phyloP scores from a whole-genome alignment of 2,329 filamentous ascomycete species.

The Colletotrichum sp. region DNA sequence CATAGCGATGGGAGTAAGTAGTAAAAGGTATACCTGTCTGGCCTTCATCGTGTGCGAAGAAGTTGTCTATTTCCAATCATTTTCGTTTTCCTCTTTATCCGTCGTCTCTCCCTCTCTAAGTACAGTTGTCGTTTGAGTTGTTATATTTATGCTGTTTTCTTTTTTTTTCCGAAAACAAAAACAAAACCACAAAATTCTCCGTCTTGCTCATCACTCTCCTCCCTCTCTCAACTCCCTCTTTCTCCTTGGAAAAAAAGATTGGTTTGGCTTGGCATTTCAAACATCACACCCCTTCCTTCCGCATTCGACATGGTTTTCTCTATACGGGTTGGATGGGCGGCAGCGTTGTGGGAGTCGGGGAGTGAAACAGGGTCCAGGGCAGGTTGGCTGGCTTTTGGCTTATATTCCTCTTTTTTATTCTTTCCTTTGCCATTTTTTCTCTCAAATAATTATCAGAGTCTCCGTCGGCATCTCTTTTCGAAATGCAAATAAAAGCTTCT shows the following conservation, averaged over 20 bases:
- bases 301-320: slow-evolving; percentile 16
- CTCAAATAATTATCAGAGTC: background rate
- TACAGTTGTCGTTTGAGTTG: background rate
- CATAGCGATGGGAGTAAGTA: slow-evolving; percentile 47
- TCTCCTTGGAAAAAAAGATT: background rate
- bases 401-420: background rate
- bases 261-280: slow-evolving; percentile 9
- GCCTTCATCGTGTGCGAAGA: slow-evolving; percentile 41
- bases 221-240: background rate
- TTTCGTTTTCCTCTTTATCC: background rate
- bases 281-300: background rate
- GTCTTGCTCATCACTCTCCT: background rate
- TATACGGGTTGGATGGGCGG: slow-evolving; percentile 21
- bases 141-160: background rate
- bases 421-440: background rate
- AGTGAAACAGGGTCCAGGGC: slow-evolving; percentile 18
- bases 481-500: background rate
- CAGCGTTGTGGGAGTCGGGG: slow-evolving; percentile 26
- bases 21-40: slow-evolving; percentile 42
- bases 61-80: slow-evolving; percentile 14
- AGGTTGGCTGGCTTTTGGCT: slow-evolving; percentile 14
- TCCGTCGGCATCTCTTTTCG: background rate
- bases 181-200: background rate
- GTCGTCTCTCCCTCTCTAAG: slow-evolving; percentile 13
- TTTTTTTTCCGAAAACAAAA: background rate